Base-by-base conservation (phyloP, 106 monocot species). In the Triglochin maritima region DNA sequence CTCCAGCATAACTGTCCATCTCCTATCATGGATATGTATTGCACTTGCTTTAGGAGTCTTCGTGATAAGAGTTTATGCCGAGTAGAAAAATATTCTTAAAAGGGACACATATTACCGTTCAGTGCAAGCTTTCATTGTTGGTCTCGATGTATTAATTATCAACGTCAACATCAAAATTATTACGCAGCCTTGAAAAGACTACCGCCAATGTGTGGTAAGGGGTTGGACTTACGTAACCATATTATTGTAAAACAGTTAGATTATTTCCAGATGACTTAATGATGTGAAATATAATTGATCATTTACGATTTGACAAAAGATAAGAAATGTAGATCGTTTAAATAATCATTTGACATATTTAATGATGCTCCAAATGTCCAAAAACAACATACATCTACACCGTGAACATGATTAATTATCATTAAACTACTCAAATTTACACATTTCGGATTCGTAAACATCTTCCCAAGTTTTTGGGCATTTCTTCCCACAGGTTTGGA, bases 401-500 rank as follows among this genome's bases (percentile, higher is more conserved):
- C n/a, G n/a, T n/a, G n/a, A n/a, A n/a, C n/a, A n/a, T n/a, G n/a
- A 13, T 49, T 87, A 10, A 76, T 81, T 42, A 80, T 89, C 44
- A 50, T 84, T 13, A 49, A 79, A 43, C 64, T 94, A 54, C 74
- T 86, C 16, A 73, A 82, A 60, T 82, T 94, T 72, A 89, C 94
- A 2, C 14, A 63, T 7, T 89, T 89, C 49, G 4, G 71, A 41
- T 57, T 94, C 11, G 58, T 94, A 63, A 89, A 94, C 61, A 46
- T 86, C 42, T 86, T 94, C 50, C 89, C 89, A 6, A 89, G 93
- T 58, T 79, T 94, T 71, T 77, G 89, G 60, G 93, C 86, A 46
- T 89, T 89, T 56, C 73, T 94, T 60, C 93, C 83, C 13, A 87
- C 87, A 45, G 93, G 89, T 17, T 94, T 89, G 93, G 93, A 62